Evolutionary conservation across 306 rosid species (phyloP).

Genomic region (Gastrolobium bilobum): DNA sequence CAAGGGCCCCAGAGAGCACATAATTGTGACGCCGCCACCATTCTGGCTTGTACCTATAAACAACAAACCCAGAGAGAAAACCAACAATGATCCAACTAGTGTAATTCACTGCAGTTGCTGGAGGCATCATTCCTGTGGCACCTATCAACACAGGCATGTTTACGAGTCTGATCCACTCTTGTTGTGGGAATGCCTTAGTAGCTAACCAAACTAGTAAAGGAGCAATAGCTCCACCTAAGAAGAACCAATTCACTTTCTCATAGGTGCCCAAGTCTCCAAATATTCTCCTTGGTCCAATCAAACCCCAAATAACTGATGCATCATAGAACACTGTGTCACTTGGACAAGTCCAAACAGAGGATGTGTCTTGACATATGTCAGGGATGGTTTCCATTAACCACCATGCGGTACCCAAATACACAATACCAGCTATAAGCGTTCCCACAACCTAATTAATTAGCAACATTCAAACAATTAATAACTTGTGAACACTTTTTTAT

Average conservation of each 20-base stretch:
- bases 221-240: constrained; percentile 77
- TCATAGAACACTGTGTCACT: constrained; percentile 86
- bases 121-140: constrained; percentile 85
- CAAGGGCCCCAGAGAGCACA: constrained; percentile 86
- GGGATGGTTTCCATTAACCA: constrained; percentile 94
- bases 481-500: not conserved
- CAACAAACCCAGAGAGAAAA: constrained; percentile 76
- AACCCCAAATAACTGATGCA: constrained; percentile 94
- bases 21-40: constrained; percentile 92
- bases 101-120: constrained; percentile 87
- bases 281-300: constrained; percentile 83
- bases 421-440: constrained; percentile 69
- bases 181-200: constrained; percentile 64
- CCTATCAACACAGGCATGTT: constrained; percentile 87
- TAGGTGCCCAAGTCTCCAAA: constrained; percentile 78
- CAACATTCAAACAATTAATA: not conserved
- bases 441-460: constrained; percentile 68
- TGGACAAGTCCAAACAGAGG: constrained; percentile 92
- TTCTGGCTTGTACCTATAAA: constrained; percentile 68
- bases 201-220: constrained; percentile 80
- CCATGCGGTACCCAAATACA: constrained; percentile 88
- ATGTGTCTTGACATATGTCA: constrained; percentile 76
- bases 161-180: constrained; percentile 84
- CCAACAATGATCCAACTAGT: constrained; percentile 80
- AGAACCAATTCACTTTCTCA: constrained; percentile 79